These are phyloP conservation scores for Mrakia blollopis DNA, from an alignment of 768 basidiomycete genomes.

Conservation along the genomic window DNA sequence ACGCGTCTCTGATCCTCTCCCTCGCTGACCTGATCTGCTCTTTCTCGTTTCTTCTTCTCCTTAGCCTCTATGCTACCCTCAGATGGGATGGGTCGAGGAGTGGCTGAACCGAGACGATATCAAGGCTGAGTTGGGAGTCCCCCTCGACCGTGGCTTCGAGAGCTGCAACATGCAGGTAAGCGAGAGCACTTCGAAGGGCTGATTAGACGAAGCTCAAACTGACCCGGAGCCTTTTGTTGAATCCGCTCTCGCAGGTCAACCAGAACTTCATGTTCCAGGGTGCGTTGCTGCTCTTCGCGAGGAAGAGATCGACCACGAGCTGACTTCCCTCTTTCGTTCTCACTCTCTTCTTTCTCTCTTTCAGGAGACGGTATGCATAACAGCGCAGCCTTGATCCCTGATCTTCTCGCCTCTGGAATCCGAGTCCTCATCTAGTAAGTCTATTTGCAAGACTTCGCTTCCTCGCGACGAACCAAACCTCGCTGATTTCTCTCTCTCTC, in stretches of 20 bases:
- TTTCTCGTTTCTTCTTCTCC: too few species aligned
- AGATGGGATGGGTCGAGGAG: conserved; percentile 81
- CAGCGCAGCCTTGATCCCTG: conserved; percentile 68
- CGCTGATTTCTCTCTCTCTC: too few species aligned
- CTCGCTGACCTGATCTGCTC: too few species aligned
- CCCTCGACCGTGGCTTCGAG: conserved; percentile 41
- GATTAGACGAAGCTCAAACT: neutral
- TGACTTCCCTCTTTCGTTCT: too few species aligned
- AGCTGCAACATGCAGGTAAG: conserved; percentile 60
- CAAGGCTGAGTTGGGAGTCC: conserved; percentile 72
- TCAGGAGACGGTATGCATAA: conserved; percentile 74
- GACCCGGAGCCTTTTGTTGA: neutral
- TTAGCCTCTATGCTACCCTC: conserved; percentile 51
- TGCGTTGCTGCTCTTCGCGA: too few species aligned
- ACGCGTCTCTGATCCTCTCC: too few species aligned
- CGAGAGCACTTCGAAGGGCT: conserved; percentile 36
- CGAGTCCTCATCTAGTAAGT: conserved; percentile 69
- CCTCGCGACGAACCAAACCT: too few species aligned
- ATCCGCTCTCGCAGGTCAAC: conserved; percentile 13
- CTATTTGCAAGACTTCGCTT: too few species aligned
- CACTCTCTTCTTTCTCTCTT: too few species aligned
- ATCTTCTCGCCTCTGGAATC: conserved; percentile 75
- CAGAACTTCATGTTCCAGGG: conserved; percentile 53
- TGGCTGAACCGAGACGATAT: conserved; percentile 75
- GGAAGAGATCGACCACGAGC: too few species aligned